Evolutionary conservation across 2,329 filamentous ascomycete species (phyloP).

Genomic region (Ascosphaera aggregata): DNA sequence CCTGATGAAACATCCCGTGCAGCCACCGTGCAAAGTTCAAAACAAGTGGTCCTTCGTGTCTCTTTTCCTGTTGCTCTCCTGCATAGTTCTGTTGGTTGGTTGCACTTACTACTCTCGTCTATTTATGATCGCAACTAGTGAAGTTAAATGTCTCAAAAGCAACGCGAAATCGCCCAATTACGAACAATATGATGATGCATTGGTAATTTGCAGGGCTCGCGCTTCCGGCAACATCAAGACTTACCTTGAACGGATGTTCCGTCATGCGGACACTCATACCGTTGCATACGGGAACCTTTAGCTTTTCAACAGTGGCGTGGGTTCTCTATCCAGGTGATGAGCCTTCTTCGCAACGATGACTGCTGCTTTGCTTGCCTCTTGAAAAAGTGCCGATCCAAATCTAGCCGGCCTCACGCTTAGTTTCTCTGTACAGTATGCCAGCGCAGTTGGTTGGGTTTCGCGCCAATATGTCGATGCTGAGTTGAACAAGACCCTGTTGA

Average conservation of each 20-base stretch:
- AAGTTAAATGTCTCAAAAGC: slow-evolving; percentile 55
- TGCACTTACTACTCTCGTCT: slow-evolving; percentile 33
- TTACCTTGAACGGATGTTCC: slow-evolving; percentile 48
- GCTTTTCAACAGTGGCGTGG: slow-evolving; percentile 60
- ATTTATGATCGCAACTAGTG: slow-evolving; percentile 48
- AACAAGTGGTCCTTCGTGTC: slow-evolving; percentile 45
- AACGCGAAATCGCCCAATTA: slow-evolving; percentile 58
- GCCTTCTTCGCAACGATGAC: slow-evolving; percentile 44
- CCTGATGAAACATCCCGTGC: slow-evolving; percentile 34
- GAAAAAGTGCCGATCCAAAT: slow-evolving; percentile 38
- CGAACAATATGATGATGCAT: slow-evolving; percentile 51
- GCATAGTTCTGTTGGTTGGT: slow-evolving; percentile 31
- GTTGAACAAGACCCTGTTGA: too few relatives aligned
- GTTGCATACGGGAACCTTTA: slow-evolving; percentile 43
- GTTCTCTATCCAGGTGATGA: slow-evolving; percentile 46
- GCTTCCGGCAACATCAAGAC: slow-evolving; percentile 45
- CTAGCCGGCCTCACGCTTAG: too few relatives aligned
- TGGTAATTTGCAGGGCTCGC: slow-evolving; percentile 49
- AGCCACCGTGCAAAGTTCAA: slow-evolving; percentile 41
- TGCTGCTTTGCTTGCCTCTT: slow-evolving; percentile 37
- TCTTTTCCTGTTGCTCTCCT: slow-evolving; percentile 38
- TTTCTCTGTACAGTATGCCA: too few relatives aligned
- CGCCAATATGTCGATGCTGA: too few relatives aligned
- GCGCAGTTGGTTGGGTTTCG: too few relatives aligned
- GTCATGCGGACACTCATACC: slow-evolving; percentile 42